Percentiles rank a stretch among this genome's conserved stretches.
Conservation (phyloP, 176 grass and related monocot species). For the Aegilops tauschii region DNA sequence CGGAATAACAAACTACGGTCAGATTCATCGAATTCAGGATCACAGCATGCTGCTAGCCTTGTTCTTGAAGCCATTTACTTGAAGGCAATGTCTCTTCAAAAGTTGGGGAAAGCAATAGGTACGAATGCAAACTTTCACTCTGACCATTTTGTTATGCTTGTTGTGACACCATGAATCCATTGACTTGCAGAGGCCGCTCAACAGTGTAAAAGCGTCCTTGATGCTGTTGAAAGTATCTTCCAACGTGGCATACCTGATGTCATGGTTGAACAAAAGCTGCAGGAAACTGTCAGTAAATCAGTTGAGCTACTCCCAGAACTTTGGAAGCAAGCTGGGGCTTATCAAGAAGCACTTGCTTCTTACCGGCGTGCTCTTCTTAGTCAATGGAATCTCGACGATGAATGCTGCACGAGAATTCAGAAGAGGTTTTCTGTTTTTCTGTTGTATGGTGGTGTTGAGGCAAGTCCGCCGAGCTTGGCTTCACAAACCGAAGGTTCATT, state of each 20-base stretch:
- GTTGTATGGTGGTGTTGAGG: constrained; percentile 81
- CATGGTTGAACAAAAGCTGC: constrained; percentile 85
- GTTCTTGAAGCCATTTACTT: constrained; percentile 98
- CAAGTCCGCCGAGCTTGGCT: constrained; percentile 68
- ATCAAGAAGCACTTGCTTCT: constrained; percentile 74
- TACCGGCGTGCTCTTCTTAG: constrained; percentile 88
- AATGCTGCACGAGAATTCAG: constrained; percentile 82
- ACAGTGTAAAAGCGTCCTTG: constrained; percentile 84
- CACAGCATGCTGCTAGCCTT: constrained; percentile 91
- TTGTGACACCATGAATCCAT: constrained; percentile 6
- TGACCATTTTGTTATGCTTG: not conserved
- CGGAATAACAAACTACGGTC: constrained; percentile 48
- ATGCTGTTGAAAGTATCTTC: constrained; percentile 93
- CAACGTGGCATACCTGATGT: constrained; percentile 82
- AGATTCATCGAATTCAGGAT: constrained; percentile 61
- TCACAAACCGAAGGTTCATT: constrained; percentile 87
- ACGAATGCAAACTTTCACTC: constrained; percentile 29
- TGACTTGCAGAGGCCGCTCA: constrained; percentile 80
- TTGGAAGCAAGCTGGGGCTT: constrained; percentile 81
- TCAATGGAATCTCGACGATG: constrained; percentile 94
- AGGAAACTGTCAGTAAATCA: constrained; percentile 87
- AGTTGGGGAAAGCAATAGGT: constrained; percentile 80
- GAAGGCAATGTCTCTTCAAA: constrained; percentile 95
- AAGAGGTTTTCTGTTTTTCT: constrained; percentile 88
- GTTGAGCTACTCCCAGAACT: constrained; percentile 97